phyloP scores from a whole-genome alignment of 1,284 basidiomycete genomes.

The Ustilago bromivora region DNA sequence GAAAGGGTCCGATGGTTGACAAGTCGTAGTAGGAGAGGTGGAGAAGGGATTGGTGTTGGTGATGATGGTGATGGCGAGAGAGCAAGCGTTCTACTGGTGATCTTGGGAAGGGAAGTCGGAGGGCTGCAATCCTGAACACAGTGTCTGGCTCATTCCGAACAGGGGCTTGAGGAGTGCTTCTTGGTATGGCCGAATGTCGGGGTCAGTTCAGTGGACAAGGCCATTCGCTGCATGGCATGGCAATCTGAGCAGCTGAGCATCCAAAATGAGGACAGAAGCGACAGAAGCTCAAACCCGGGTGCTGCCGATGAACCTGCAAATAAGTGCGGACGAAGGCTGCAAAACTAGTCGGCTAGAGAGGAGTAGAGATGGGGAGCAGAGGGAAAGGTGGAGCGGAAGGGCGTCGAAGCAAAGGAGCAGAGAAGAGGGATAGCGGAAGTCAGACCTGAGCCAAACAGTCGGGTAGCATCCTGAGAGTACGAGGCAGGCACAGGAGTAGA shows the following conservation, averaged over 20 bases:
- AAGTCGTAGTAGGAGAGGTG: not conserved
- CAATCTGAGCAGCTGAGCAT: not conserved
- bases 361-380: not conserved
- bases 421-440: not conserved
- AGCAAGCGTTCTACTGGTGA: not conserved
- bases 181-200: not conserved
- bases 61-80: not conserved
- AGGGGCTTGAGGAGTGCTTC: not conserved
- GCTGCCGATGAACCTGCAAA: too few species aligned
- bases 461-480: not conserved
- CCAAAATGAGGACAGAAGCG: not conserved
- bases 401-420: not conserved
- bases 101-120: not conserved
- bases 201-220: not conserved
- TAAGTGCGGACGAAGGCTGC: not conserved
- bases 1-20: not conserved
- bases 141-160: constrained; percentile 1
- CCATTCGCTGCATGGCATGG: not conserved
- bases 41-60: not conserved
- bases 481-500: not conserved
- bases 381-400: not conserved
- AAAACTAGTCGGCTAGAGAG: not conserved
- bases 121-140: not conserved
- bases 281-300: not conserved
- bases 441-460: not conserved